Percentiles rank a stretch among this genome's conserved stretches.
Evolutionary conservation across 306 rosid genomes (phyloP).

Genomic region (Fragaria vesca): DNA sequence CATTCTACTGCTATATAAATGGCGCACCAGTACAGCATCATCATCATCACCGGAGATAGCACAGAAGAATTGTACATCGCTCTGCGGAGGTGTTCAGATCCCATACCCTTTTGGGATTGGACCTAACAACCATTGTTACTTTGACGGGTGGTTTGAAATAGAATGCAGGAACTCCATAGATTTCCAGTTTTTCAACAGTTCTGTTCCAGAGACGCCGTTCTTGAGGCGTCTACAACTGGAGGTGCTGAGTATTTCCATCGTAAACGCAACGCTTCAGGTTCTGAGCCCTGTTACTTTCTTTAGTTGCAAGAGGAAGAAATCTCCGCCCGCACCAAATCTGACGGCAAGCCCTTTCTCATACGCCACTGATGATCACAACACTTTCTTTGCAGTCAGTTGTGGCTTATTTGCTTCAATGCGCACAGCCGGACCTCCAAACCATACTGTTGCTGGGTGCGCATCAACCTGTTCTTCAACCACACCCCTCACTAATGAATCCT

Average conservation of each 20-base stretch:
- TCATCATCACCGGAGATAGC: background rate
- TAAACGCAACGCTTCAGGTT: background rate
- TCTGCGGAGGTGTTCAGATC: background rate
- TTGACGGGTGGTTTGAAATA: background rate
- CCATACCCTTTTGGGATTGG: conserved; percentile 14
- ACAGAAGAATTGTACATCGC: background rate
- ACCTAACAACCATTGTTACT: background rate
- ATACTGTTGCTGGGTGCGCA: background rate
- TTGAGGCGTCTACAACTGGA: background rate
- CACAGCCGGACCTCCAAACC: no score
- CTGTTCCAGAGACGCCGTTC: background rate
- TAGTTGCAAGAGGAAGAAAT: background rate
- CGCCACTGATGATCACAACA: background rate
- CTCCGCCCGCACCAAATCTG: background rate
- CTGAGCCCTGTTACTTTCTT: background rate
- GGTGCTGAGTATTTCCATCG: background rate
- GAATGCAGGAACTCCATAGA: background rate
- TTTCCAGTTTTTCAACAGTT: no score
- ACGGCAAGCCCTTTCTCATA: background rate
- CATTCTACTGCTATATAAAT: background rate
- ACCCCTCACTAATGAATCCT: background rate
- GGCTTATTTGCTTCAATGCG: background rate
- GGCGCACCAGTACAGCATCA: background rate
- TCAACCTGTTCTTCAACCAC: background rate
- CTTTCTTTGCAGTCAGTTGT: conserved; percentile 6